Evolutionary conservation across 2,329 filamentous ascomycete species (phyloP), one percentile per base, ranked within the genome.

Genomic region (Emericellopsis atlantica): DNA sequence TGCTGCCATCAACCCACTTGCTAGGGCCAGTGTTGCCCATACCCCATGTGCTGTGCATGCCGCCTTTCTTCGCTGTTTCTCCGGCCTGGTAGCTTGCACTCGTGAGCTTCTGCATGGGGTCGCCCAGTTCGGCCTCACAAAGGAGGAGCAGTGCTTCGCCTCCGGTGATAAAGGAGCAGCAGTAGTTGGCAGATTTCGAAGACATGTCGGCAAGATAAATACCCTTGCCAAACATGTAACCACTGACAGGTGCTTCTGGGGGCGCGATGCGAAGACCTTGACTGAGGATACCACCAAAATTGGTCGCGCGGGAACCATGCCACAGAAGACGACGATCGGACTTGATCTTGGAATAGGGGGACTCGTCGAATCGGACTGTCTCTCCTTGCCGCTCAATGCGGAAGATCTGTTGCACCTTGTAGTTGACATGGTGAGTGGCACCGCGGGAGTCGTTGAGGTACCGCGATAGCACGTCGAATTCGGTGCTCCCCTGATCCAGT

Each of bases 181-280:
- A 92, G 62, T 94, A 94, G 50, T 76, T 76, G 14, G 85, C 85
- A 2, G 81, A 87, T 61, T 93, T 94, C 55, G 76, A 82, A 0
- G 78, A 82, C 70, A 88, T 88, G 52, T 93, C 86, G 3, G 86
- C 86, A 2, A 94, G 72, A 54, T 94, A 94, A 37, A 94, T 83
- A 36, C 87, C 87, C 59, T 93, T 93, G 43, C 82, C 87, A 49
- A 93, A 94, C 83, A 90, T 90, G 64, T 90, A 88, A 2, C 85
- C 85, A 5, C 70, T 74, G 0, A 79, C 79, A 0, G 86, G 88
- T 0, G 87, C 87, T 57, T 93, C 81, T 0, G 82, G 81, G 0
- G 88, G 88, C 6, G 88, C 88, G 48, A 94, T 94, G n/a, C 86
- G 82, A 6, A 95, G 72, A 48, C 88, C 88, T 58, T 94, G 85